Base-by-base conservation (phyloP, 257 asterid species). In the Solanum peruvianum region DNA sequence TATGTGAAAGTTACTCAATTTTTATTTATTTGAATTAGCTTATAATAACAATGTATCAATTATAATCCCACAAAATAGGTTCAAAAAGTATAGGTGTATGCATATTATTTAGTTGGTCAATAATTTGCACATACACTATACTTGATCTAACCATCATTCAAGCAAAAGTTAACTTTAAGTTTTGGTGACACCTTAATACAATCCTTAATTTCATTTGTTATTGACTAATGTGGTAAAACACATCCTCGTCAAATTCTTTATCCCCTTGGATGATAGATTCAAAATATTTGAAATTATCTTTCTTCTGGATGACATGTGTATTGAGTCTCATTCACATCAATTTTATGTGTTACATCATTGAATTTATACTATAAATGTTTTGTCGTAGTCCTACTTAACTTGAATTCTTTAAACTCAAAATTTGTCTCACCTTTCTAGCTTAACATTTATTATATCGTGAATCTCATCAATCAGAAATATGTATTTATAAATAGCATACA, bases 61-160 rank as follows among this genome's bases (percentile, higher is more conserved):
- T 62, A 62, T 62, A 62, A 62, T 9, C 69, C 14, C 31, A 62
- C 69, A 4, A 62, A 60, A 4, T 1, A 60, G 14, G 3, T 23
- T 1, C 2, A 0, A 0, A 10, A 9, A 62, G 15, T 4, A 4
- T 62, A 49, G 11, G 1, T 58, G 27, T 20, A 58, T 58, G 25
- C 27, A 58, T 1, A 21, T 58, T 52, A 52, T 52, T 52, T 52
- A 45, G 21, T 9, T 58, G 12, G 67, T 58, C 67, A 58, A 9
- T 21, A 21, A 5, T 21, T 21, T 21, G 2, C 27, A 21, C 5
- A 21, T 58, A 58, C 27, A 5, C 8, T 58, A 21, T 58, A 58
- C 2, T 58, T 58, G 67, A 0, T 58, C 13, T 20, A 58, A 58
- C 4, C 27, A 58, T 58, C 12, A 58, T 21, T 20, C 0, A 18